Percentiles rank a stretch among this genome's conserved stretches.
Conservation (phyloP, 331 rosid genomes). For the Acacia concinna region DNA sequence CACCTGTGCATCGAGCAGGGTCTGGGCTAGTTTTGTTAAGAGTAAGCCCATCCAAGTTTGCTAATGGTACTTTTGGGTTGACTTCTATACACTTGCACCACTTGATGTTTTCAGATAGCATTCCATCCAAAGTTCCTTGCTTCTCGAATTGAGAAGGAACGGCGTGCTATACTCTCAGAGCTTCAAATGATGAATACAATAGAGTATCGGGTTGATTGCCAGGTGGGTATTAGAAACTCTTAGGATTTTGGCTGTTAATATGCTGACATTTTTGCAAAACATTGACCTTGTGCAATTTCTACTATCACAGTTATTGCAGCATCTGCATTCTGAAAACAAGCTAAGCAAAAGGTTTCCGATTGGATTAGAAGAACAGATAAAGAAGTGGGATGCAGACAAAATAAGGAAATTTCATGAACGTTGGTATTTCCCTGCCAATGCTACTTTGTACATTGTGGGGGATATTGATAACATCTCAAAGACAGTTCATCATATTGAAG, state of each 20-base stretch:
- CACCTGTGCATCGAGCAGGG: too few relatives aligned
- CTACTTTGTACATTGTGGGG: slow-evolving; percentile 96
- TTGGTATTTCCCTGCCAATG: slow-evolving; percentile 99
- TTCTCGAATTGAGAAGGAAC: slow-evolving; percentile 95
- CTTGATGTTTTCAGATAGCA: slow-evolving; percentile 67
- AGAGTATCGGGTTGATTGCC: slow-evolving; percentile 98
- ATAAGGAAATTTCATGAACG: slow-evolving; percentile 98
- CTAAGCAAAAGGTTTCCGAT: slow-evolving; percentile 98
- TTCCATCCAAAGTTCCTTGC: slow-evolving; percentile 97
- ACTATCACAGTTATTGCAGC: slow-evolving; percentile 77
- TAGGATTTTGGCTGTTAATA: slow-evolving; percentile 33
- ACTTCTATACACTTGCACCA: slow-evolving; percentile 24
- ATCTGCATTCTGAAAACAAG: slow-evolving; percentile 99
- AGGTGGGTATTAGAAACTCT: slow-evolving; percentile 51
- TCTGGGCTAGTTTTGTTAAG: background rate
- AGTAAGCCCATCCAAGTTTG: background rate
- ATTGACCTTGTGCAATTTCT: slow-evolving; percentile 26
- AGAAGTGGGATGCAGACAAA: slow-evolving; percentile 99
- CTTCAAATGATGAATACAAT: slow-evolving; percentile 99
- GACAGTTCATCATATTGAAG: slow-evolving; percentile 85
- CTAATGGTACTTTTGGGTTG: slow-evolving; percentile 8
- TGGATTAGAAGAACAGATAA: slow-evolving; percentile 97
- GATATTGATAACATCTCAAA: slow-evolving; percentile 82
- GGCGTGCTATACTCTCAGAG: slow-evolving; percentile 97
- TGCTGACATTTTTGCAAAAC: slow-evolving; percentile 20